Evolutionary conservation across 78 protist genomes (phyloP), one percentile per base, ranked within the genome.

Genomic region (Speleostelium caveatum): DNA sequence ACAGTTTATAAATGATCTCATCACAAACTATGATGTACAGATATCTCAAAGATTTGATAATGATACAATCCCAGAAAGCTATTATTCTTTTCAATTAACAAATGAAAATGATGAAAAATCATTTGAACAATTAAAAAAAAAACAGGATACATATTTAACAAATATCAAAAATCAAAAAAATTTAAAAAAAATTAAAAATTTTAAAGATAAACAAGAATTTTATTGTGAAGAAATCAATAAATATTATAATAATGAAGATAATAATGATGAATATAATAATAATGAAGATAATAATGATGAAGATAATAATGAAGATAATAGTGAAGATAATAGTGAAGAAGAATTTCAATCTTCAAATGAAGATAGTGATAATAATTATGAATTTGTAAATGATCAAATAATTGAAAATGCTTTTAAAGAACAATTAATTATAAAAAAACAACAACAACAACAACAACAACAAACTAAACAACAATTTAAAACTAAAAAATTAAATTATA

Each of bases 21-120:
- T 42, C 2, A 35, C n/a, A 24, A 8, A 42, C 16, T 83, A 69
- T 39, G 22, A 30, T 12, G 76, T 69, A 10, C 26, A 83, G 3
- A 33, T 83, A 26, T 6, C 51, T 22, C 35, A 68, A 24, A 49
- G 90, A 69, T 22, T 28, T 26, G 90, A 83, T 39, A 55, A 83
- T 58, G 90, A 83, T 58, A 8, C 16, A 19, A 83, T 83, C 12
- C 79, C 76, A 19, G 90, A 83, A 21, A 55, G 69, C 16, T 69
- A 32, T 4, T 83, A 83, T 59, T 30, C 60, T 7, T 83, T 69
- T 69, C 79, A 83, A 42, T 30, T 83, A 21, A 36, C 90, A 39
- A 42, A 55, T 39, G 30, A 26, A 38, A 56, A 59, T 12, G 90
- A 83, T 58, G 3, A 45, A 6, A 28, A 69, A 35, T 69, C 76